Conservation (phyloP, 108 stramenopile species). For the Cylindrotheca fusiformis region DNA sequence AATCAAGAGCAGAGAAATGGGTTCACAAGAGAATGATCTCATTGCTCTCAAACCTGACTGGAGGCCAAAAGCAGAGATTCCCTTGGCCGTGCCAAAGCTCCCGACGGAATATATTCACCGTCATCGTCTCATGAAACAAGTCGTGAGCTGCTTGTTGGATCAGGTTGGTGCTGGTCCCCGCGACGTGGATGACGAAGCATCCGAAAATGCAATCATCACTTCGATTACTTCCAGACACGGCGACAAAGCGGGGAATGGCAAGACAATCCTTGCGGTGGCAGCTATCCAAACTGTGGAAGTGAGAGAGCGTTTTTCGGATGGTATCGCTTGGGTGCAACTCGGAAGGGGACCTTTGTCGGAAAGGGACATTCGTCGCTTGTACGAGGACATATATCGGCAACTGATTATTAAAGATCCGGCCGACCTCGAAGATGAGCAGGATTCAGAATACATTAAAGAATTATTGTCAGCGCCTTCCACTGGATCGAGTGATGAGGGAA, state of each 20-base stretch:
- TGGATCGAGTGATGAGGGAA: constrained; percentile 29
- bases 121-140: constrained; percentile 87
- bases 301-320: constrained; percentile 82
- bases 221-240: constrained; percentile 85
- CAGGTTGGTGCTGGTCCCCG: constrained; percentile 42
- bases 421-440: constrained; percentile 36
- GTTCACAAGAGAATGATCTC: constrained; percentile 34
- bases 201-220: constrained; percentile 60
- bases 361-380: constrained; percentile 72
- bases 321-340: constrained; percentile 86
- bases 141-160: constrained; percentile 80
- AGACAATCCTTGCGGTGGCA: constrained; percentile 84
- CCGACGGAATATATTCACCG: constrained; percentile 86
- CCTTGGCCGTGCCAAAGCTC: constrained; percentile 75
- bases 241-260: constrained; percentile 89
- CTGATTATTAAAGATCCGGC: constrained; percentile 60
- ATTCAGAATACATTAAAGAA: constrained; percentile 38
- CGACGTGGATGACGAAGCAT: constrained; percentile 57
- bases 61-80: constrained; percentile 83
- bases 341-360: constrained; percentile 74
- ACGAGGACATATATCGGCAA: constrained; percentile 83
- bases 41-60: constrained; percentile 77
- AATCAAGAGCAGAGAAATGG: constrained; percentile 59
- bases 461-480: constrained; percentile 21
- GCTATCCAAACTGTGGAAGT: constrained; percentile 88